Conservation (phyloP, 441 rosid genomes). For the Adansonia rubrostipa region DNA sequence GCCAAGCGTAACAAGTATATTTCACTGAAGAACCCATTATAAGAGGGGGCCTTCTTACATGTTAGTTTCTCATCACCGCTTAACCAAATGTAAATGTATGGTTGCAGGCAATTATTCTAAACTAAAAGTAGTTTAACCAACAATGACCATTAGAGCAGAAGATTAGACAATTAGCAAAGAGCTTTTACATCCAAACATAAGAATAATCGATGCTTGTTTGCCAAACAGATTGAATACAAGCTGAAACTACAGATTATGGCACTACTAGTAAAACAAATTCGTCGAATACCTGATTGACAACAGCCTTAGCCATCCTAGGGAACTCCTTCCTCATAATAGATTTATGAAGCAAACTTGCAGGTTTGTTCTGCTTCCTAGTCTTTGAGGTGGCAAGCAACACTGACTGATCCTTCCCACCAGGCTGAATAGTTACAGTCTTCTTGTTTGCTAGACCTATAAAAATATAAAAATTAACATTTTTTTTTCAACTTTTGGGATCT, state of each 20-base stretch:
- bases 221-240: neutral
- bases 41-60: slow-evolving; percentile 34
- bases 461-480: no score
- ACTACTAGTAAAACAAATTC: neutral
- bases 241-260: neutral
- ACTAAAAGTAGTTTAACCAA: neutral
- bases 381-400: slow-evolving; percentile 72
- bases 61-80: slow-evolving; percentile 33
- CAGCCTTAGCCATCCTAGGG: slow-evolving; percentile 68
- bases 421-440: slow-evolving; percentile 73
- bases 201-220: neutral
- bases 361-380: slow-evolving; percentile 67
- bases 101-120: neutral
- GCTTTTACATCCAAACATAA: neutral
- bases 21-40: slow-evolving; percentile 44
- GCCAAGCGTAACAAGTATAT: slow-evolving; percentile 65
- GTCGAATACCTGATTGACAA: slow-evolving; percentile 51
- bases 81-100: neutral
- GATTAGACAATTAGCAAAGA: neutral
- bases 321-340: slow-evolving; percentile 62
- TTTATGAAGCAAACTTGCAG: slow-evolving; percentile 54
- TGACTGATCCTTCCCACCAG: slow-evolving; percentile 60
- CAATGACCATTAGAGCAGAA: neutral
- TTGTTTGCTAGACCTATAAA: slow-evolving; percentile 36
- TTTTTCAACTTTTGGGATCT: no score